Conservation (phyloP, 352 stramenopile genomes). For the Elongisporangium senticosum region DNA sequence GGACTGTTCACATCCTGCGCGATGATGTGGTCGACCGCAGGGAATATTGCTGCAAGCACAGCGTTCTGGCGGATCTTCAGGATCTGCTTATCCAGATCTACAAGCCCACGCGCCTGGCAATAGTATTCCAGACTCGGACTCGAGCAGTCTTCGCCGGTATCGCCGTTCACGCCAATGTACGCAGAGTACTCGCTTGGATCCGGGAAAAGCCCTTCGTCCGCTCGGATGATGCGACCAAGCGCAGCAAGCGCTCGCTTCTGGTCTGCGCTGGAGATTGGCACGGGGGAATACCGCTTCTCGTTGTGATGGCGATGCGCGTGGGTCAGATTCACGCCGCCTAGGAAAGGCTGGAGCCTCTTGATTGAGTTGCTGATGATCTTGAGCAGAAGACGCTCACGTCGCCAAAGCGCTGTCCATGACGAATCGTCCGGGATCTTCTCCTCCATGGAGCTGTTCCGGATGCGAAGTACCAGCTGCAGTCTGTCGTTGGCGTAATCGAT, state of each 20-base stretch:
- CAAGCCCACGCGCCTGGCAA: conserved; percentile 46
- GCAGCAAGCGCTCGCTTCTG: conserved; percentile 34
- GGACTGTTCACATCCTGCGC: conserved; percentile 45
- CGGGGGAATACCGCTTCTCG: conserved; percentile 26
- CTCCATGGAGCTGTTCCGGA: conserved; percentile 24
- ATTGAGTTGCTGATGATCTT: conserved; percentile 35
- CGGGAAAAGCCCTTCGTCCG: conserved; percentile 49
- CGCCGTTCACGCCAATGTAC: conserved; percentile 39
- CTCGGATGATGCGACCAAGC: conserved; percentile 34
- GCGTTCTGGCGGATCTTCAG: conserved; percentile 29
- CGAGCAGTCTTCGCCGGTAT: conserved; percentile 36
- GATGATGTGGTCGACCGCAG: conserved; percentile 42
- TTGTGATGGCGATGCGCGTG: conserved; percentile 35
- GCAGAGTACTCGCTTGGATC: conserved; percentile 34
- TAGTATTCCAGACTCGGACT: conserved; percentile 40
- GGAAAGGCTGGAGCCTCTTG: conserved; percentile 26
- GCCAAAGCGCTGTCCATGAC: conserved; percentile 48
- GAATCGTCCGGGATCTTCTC: conserved; percentile 47
- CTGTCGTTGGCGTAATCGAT: conserved; percentile 54
- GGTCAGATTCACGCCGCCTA: conserved; percentile 58
- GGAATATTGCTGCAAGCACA: conserved; percentile 35
- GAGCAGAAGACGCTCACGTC: conserved; percentile 36
- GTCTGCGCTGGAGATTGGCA: conserved; percentile 23
- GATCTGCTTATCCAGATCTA: conserved; percentile 41
- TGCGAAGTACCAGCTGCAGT: conserved; percentile 36